Base-by-base conservation (phyloP, 192 early-diverging fungal genomes). In the Rhizophlyctis rosea region DNA sequence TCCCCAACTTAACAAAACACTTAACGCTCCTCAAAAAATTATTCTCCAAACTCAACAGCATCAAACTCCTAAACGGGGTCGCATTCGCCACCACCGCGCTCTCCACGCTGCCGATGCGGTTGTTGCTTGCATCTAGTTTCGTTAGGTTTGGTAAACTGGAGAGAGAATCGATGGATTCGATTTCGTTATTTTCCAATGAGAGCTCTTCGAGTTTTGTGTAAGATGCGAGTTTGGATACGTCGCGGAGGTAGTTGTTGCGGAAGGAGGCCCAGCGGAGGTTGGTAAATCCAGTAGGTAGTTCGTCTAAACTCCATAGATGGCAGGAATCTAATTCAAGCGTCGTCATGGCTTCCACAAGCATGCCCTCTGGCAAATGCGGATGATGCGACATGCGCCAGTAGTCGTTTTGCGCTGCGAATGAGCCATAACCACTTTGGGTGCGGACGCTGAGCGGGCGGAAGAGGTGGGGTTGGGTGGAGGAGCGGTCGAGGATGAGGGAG, bases 221-320 rank as follows among this genome's bases (percentile, higher is more conserved):
- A 31, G 55, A 18, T 0, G 64, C 65, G 27, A 85, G 52, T 56
- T 55, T 54, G 39, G 67, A 59, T 7, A 85, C 64, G 60, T 85
- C 81, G 4, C 62, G 18, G 5, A 85, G 44, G 64, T 68, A 69
- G 63, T 85, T 85, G 67, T 81, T 77, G 47, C 79, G 47, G 67
- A 85, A 83, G 48, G 77, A 81, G 13, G 79, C 78, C 81, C 81
- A 84, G 9, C 74, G 59, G 23, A 85, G 69, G 48, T 80, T 69
- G 0, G 69, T 54, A 57, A 83, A 47, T 23, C 56, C 57, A 5
- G 64, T 32, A 14, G 82, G 82, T 2, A 84, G 61, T 28, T 27
- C 39, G 4, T 75, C 63, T 49, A 84, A 53, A 50, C 67, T 69
- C 32, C 68, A 73, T n/a, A 84, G 58, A 50, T 73, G 61, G 63